Conservation (phyloP, 768 basidiomycete species). For the Symmetrospora coprosmae region DNA sequence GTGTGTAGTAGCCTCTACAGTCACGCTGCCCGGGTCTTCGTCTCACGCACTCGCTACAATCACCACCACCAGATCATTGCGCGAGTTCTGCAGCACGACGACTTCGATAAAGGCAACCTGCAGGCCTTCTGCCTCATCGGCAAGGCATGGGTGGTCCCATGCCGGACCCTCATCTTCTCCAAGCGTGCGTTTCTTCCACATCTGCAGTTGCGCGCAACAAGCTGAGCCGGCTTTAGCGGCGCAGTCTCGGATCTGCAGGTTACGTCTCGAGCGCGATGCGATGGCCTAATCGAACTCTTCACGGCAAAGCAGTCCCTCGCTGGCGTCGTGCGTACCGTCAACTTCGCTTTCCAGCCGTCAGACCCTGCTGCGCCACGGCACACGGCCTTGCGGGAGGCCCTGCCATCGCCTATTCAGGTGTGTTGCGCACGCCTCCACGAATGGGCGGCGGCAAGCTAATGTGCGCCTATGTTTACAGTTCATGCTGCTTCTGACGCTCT, state of each 20-base stretch:
- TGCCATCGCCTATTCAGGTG: constrained; percentile 4
- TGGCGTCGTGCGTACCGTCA: neutral
- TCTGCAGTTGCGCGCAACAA: neutral
- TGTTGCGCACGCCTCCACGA: too few relatives aligned
- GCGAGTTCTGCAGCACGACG: constrained; percentile 1
- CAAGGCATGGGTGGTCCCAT: constrained; percentile 3
- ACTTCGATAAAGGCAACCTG: constrained; percentile 2
- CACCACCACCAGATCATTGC: too few relatives aligned
- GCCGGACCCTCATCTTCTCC: neutral
- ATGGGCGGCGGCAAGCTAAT: too few relatives aligned
- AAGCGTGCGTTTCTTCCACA: neutral
- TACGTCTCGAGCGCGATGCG: neutral
- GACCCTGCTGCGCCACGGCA: neutral
- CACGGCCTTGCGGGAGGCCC: neutral
- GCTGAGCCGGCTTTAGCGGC: neutral
- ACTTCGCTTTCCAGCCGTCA: constrained; percentile 3
- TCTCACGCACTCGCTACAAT: too few relatives aligned
- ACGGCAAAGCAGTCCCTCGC: neutral
- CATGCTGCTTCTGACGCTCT: constrained; percentile 9
- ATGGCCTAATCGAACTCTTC: constrained; percentile 1
- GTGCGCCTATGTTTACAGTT: too few relatives aligned
- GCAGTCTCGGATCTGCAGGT: constrained; percentile 7
- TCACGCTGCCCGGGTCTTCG: too few relatives aligned
- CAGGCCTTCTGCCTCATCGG: constrained; percentile 9
- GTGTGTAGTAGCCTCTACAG: too few relatives aligned